Base-by-base conservation (phyloP, 768 basidiomycete species). In the Leccinum aurantiacum region DNA sequence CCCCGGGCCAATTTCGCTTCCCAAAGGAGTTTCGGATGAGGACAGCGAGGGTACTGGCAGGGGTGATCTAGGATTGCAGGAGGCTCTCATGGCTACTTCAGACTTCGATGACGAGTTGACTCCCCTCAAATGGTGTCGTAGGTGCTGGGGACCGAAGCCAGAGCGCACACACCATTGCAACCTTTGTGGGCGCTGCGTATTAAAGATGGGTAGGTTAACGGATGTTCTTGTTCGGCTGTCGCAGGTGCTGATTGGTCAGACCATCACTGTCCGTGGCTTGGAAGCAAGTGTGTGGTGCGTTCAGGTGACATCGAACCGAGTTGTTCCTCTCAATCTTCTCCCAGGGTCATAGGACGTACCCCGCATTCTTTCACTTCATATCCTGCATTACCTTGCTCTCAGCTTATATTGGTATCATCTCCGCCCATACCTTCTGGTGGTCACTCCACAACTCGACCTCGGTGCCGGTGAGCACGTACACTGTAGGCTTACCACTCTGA, bases 241-340 rank as follows among this genome's bases (percentile, higher is more conserved):
- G 38, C 17, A 33, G 15, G 25, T 35, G 17, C 63, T 71, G 47
- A 66, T 50, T 54, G 56, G 49, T 56, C 65, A 93, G 91, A 94
- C 71, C 92, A 93, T 67, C 92, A 94, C 67, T 94, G 91, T 69
- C 89, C 87, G 6, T 94, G 91, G 91, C 75, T 93, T 24, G 91
- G 86, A 38, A 75, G 80, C 50, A 87, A 80, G 69, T 94, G 91
- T 71, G 82, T 94, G 59, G 91, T 90, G 70, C 71, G 88, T 67
- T 22, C 19, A 19, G 3, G 33, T 17, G 9, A 44, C 15, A 17
- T 54, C 11, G 8, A 6, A 49, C 27, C 7, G 38, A 56, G 27
- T 51, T 22, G 4, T 7, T 54, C 57, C 49, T 37, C 38, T 37
- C 22, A 9, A 41, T 50, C 48, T 54, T 60, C 53, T 62, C 35